These are phyloP conservation scores for Pseudogymnoascus sp. DNA, from an alignment of 2,329 filamentous ascomycete species.

Conservation along the genomic window DNA sequence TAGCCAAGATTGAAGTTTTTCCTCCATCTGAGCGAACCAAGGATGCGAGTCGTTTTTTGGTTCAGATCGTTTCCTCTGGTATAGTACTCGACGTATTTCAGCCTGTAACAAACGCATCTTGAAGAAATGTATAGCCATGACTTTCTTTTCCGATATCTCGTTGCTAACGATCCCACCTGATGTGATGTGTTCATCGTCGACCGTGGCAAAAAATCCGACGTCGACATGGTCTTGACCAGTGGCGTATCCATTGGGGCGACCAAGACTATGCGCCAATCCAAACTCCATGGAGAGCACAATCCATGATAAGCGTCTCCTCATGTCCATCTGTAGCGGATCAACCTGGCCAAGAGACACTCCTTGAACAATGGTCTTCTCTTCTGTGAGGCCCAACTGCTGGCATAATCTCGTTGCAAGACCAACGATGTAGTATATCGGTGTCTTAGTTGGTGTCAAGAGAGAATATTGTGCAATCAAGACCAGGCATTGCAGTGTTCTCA, in stretches of 20 bases:
- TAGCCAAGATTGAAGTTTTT: constrained; percentile 72
- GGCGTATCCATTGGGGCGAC: constrained; percentile 77
- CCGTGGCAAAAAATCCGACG: constrained; percentile 74
- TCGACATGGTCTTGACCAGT: constrained; percentile 76
- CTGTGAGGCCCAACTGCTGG: constrained; percentile 78
- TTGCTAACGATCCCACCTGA: constrained; percentile 65
- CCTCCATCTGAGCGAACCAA: constrained; percentile 77
- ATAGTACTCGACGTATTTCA: constrained; percentile 78
- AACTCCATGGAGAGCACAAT: constrained; percentile 82
- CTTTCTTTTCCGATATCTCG: constrained; percentile 71
- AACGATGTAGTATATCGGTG: constrained; percentile 87
- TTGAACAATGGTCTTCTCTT: constrained; percentile 76
- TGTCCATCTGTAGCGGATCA: constrained; percentile 73
- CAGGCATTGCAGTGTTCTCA: constrained; percentile 85
- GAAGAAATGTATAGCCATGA: constrained; percentile 85
- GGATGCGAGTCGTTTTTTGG: constrained; percentile 74
- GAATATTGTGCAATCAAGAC: constrained; percentile 86
- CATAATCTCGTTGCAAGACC: constrained; percentile 81
- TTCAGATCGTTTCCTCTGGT: constrained; percentile 71
- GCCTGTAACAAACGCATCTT: constrained; percentile 83
- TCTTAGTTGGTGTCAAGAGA: constrained; percentile 81
- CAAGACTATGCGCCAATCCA: constrained; percentile 79
- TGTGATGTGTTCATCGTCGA: constrained; percentile 78
- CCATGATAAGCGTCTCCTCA: constrained; percentile 85
- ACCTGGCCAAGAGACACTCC: constrained; percentile 47